Evolutionary conservation across 1,284 basidiomycete species (phyloP), one percentile per base, ranked within the genome.

Genomic region (Thelephora terrestris): DNA sequence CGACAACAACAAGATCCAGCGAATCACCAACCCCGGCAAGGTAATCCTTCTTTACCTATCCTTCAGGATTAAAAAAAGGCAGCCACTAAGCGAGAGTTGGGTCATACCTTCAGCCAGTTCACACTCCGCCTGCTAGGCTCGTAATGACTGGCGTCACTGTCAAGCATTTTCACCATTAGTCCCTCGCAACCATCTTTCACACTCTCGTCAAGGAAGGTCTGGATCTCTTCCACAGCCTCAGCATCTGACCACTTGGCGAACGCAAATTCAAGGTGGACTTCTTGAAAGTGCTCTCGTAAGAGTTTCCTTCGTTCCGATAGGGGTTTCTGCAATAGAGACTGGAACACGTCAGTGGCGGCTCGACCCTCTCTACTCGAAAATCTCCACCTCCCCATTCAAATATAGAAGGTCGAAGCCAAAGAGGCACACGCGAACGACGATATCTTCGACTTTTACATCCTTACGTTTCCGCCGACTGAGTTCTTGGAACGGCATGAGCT

Each of bases 141-240:
- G 64, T 99, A 99, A 57, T 81, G 90, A 60, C 94, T 92, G 14
- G 85, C 85, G 35, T 90, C 81, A 21, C 82, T 89, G 36, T 93
- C 87, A 12, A 99, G 73, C 91, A 97, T 96, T 70, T 99, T 99
- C 53, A 99, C 92, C 96, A 99, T 97, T 45, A 99, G 75, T 3
- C 96, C 96, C 65, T 99, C 96, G 65, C 96, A 99, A 1, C 95
- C 93, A 61, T 97, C 93, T 62, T 93, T 95, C 55, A 99, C 91
- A 63, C 90, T 94, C 57, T 93, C 87, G 60, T 99, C 96, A 16
- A 99, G 70, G 74, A 99, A 98, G 0, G 78, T 65, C 61, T 96
- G 92, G 48, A 99, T 98, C 60, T 98, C 93, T 42, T 99, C 96
- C 0, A 82, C 86, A 6, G 85, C 90, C 50, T 90, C 84, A 23